Conservation (phyloP, 2,329 filamentous ascomycete species). For the Xylariomycetidae sp. region DNA sequence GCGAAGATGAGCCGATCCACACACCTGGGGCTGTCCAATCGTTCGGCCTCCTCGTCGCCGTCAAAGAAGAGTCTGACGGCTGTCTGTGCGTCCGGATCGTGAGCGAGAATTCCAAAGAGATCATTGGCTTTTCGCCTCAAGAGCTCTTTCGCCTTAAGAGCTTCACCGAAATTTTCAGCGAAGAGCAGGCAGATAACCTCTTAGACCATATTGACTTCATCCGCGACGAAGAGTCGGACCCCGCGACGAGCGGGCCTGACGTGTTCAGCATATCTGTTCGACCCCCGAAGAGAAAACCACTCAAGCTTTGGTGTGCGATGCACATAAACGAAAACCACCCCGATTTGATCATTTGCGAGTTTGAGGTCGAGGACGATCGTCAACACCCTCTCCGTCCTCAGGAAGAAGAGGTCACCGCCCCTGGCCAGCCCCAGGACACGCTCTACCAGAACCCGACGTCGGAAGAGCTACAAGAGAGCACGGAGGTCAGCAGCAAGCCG, state of each 20-base stretch:
- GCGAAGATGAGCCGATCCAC: slow-evolving; percentile 88
- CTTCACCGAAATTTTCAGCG: slow-evolving; percentile 77
- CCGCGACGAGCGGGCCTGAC: slow-evolving; percentile 70
- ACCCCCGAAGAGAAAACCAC: slow-evolving; percentile 44
- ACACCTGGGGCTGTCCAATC: slow-evolving; percentile 76
- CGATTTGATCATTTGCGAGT: slow-evolving; percentile 76
- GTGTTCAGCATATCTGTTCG: slow-evolving; percentile 75
- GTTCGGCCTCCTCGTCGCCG: slow-evolving; percentile 70
- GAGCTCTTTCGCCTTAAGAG: slow-evolving; percentile 68
- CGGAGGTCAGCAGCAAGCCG: slow-evolving; percentile 67
- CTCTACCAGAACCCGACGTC: slow-evolving; percentile 64
- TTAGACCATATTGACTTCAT: slow-evolving; percentile 86
- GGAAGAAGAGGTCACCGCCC: slow-evolving; percentile 52
- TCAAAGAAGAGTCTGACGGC: slow-evolving; percentile 65
- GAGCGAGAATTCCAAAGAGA: slow-evolving; percentile 71
- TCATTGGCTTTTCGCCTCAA: slow-evolving; percentile 72
- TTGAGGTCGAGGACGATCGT: slow-evolving; percentile 75
- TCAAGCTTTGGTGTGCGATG: slow-evolving; percentile 82
- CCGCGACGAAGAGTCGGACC: slow-evolving; percentile 72
- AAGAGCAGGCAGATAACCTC: slow-evolving; percentile 78
- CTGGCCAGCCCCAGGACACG: slow-evolving; percentile 65
- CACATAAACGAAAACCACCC: slow-evolving; percentile 65
- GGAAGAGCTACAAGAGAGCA: slow-evolving; percentile 71
- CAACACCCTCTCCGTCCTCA: slow-evolving; percentile 60
- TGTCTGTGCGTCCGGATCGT: slow-evolving; percentile 65